Conservation (phyloP, 2,329 filamentous ascomycete genomes). For the Podosphaera fusca region DNA sequence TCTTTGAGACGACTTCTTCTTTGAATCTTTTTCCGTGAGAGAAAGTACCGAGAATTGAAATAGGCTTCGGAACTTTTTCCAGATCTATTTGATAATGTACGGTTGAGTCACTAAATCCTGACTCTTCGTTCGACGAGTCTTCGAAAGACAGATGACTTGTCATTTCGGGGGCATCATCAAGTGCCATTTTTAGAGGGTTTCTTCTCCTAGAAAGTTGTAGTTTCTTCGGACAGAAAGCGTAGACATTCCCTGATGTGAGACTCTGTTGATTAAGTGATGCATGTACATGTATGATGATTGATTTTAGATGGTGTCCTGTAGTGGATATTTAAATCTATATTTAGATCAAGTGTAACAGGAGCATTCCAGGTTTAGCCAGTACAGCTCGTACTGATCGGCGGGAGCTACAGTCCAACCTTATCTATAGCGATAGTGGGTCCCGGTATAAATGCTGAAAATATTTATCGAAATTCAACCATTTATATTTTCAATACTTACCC, state of each 20-base stretch:
- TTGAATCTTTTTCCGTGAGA: constrained; percentile 7
- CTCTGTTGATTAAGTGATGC: neutral
- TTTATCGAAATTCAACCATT: too few relatives aligned
- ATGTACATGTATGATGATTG: too few relatives aligned
- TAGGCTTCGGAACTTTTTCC: constrained; percentile 8
- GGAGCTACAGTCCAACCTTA: too few relatives aligned
- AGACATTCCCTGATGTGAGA: neutral
- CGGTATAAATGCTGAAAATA: too few relatives aligned
- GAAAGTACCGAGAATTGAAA: constrained; percentile 9
- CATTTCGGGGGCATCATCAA: neutral
- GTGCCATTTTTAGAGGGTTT: neutral
- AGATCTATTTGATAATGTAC: constrained; percentile 6
- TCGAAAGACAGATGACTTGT: neutral
- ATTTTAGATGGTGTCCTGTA: too few relatives aligned
- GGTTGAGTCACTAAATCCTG: neutral
- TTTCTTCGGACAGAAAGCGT: neutral
- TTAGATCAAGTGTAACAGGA: too few relatives aligned
- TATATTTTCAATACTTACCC: too few relatives aligned
- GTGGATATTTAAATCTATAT: too few relatives aligned
- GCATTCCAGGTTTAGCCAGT: too few relatives aligned
- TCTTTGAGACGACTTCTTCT: neutral
- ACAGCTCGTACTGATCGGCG: too few relatives aligned
- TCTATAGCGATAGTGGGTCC: too few relatives aligned
- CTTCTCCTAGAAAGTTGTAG: neutral
- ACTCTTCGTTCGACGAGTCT: neutral